Conservation (phyloP, 2,329 filamentous ascomycete species). For the Neopestalotiopsis clavispora region DNA sequence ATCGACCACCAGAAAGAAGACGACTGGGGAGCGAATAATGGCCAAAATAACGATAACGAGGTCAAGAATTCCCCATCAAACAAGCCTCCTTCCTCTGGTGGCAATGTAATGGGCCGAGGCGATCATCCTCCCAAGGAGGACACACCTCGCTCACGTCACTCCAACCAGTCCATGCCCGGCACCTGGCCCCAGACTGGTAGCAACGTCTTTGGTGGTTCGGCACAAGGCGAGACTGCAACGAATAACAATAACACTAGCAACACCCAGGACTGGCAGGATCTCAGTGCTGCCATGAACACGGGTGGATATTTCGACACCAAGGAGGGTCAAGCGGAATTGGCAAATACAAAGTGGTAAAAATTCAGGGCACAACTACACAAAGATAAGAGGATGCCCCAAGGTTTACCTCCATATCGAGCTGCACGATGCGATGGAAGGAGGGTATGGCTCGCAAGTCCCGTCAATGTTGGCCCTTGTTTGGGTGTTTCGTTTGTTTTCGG, state of each 20-base stretch:
- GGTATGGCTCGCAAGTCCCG: no score
- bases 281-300: not conserved
- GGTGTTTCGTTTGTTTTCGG: no score
- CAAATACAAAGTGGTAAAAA: conserved; percentile 2
- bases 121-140: not conserved
- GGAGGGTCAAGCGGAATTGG: conserved; percentile 6
- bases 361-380: not conserved
- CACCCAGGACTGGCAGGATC: not conserved
- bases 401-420: no score
- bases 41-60: not conserved
- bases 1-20: no score
- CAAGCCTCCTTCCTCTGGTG: conserved; percentile 1
- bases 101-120: not conserved
- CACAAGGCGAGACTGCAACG: not conserved
- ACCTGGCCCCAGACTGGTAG: conserved; percentile 7
- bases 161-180: conserved; percentile 7
- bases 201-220: conserved; percentile 4
- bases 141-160: not conserved
- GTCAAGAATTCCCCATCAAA: not conserved
- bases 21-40: not conserved
- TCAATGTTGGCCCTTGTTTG: no score
- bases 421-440: no score
- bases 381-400: no score
- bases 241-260: not conserved
- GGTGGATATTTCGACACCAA: conserved; percentile 15